These are phyloP conservation scores for Hondaea fermentalgiana DNA, from an alignment of 108 stramenopile genomes.

Conservation along the genomic window DNA sequence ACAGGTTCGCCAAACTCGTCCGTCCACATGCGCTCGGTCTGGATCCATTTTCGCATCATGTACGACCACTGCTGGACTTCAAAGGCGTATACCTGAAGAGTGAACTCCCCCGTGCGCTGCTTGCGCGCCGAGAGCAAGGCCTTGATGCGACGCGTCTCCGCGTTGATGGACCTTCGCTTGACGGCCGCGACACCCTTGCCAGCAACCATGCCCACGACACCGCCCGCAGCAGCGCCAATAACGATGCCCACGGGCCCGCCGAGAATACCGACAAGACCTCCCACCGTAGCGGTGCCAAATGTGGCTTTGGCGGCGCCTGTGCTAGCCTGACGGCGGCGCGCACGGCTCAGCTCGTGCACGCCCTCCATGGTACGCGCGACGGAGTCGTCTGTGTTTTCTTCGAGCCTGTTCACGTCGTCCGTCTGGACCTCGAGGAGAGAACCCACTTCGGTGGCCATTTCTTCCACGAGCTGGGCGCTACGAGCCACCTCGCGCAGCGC, in stretches of 20 bases:
- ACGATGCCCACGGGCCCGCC: slow-evolving; percentile 10
- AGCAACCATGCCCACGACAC: background rate
- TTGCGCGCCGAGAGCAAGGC: background rate
- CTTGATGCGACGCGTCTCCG: background rate
- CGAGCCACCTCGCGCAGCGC: background rate
- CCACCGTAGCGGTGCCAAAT: background rate
- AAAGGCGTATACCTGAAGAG: background rate
- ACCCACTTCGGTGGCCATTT: background rate
- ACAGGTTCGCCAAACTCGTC: slow-evolving; percentile 1
- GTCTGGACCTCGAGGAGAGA: background rate
- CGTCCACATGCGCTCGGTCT: background rate
- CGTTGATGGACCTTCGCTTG: background rate
- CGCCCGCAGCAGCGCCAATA: background rate
- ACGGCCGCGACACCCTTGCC: slow-evolving; percentile 9
- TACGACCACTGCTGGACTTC: slow-evolving; percentile 7
- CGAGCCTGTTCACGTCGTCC: slow-evolving; percentile 4
- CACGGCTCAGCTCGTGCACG: slow-evolving; percentile 4
- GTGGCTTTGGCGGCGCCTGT: slow-evolving; percentile 3
- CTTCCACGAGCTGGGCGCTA: background rate
- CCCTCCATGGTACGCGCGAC: background rate
- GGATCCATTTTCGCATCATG: background rate
- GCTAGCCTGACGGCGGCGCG: background rate
- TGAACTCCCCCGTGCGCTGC: background rate
- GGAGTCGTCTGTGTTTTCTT: background rate
- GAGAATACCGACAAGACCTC: background rate